A percentile compares a stretch with the other conserved stretches of the same genome.
Conservation (phyloP, 148 eudicot genomes). For the Dysphania ambrosioides region DNA sequence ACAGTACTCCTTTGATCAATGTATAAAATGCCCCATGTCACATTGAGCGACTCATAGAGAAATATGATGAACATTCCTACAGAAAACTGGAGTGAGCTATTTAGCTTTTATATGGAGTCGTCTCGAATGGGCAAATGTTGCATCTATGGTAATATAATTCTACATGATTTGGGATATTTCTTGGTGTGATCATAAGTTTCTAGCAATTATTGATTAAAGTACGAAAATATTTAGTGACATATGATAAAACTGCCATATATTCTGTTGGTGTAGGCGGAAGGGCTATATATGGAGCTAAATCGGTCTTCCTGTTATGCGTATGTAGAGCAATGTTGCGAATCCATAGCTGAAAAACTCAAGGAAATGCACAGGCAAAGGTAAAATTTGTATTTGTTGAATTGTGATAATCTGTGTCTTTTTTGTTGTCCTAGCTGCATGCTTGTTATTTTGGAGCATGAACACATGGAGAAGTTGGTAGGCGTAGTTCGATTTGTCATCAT, state of each 20-base stretch:
- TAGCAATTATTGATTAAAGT: not conserved
- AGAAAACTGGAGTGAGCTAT: conserved; percentile 14
- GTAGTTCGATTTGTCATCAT: not conserved
- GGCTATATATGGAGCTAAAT: conserved; percentile 57
- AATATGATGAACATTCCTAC: conserved; percentile 6
- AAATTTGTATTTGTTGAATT: conserved; percentile 5
- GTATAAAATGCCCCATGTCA: too few relatives aligned
- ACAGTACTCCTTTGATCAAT: too few relatives aligned
- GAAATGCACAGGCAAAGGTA: conserved; percentile 64
- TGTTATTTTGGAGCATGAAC: not conserved
- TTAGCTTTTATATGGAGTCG: conserved; percentile 2
- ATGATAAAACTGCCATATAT: not conserved
- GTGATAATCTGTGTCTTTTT: not conserved
- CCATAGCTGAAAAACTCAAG: conserved; percentile 41
- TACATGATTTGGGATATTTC: conserved; percentile 2
- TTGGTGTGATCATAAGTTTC: not conserved
- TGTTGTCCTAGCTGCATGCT: not conserved
- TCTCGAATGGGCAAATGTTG: conserved; percentile 11
- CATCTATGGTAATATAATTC: conserved; percentile 18
- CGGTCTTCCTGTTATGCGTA: conserved; percentile 56
- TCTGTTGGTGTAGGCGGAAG: conserved; percentile 50
- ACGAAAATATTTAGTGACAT: not conserved
- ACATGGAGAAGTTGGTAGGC: not conserved
- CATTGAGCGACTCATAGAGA: not conserved
- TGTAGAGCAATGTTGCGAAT: conserved; percentile 51